These are phyloP conservation scores for Microcyclosporella mali DNA, from an alignment of 2,329 filamentous ascomycete species.

Conservation along the genomic window DNA sequence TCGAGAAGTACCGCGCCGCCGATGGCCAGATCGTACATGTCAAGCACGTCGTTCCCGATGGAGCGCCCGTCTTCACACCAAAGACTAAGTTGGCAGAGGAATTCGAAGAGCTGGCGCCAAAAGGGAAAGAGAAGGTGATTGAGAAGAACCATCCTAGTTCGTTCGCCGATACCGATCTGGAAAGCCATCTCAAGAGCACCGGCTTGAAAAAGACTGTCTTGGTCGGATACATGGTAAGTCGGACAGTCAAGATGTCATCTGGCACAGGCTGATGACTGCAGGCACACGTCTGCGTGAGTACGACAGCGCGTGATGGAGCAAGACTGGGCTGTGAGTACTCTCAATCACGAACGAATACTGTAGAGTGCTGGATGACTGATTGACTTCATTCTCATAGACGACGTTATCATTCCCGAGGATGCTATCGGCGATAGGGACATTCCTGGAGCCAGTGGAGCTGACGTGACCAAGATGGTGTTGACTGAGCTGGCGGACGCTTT, in stretches of 20 bases:
- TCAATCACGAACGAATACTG: too few relatives aligned
- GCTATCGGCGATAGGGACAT: slow-evolving; percentile 62
- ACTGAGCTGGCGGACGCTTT: slow-evolving; percentile 59
- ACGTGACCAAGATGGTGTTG: slow-evolving; percentile 50
- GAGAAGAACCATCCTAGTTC: slow-evolving; percentile 53
- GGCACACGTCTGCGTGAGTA: slow-evolving; percentile 60
- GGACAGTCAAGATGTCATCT: not conserved
- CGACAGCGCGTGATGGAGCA: slow-evolving; percentile 55
- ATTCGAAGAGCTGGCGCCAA: slow-evolving; percentile 54
- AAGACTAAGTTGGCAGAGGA: slow-evolving; percentile 54
- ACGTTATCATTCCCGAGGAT: slow-evolving; percentile 57
- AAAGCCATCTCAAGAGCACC: slow-evolving; percentile 48
- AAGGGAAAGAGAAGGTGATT: slow-evolving; percentile 51
- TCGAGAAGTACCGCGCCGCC: slow-evolving; percentile 55
- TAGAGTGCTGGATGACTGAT: too few relatives aligned
- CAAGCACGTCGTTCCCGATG: slow-evolving; percentile 52
- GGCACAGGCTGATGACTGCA: slow-evolving; percentile 17
- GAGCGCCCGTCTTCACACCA: slow-evolving; percentile 61
- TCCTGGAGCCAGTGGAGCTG: slow-evolving; percentile 52
- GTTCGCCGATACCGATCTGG: slow-evolving; percentile 56
- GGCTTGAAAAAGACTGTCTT: slow-evolving; percentile 55
- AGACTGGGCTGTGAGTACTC: slow-evolving; percentile 46
- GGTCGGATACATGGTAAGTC: slow-evolving; percentile 50
- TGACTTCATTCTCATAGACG: slow-evolving; percentile 30
- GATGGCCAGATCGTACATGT: slow-evolving; percentile 56